Evolutionary conservation across 2,329 filamentous ascomycete genomes (phyloP).

Genomic region (Phialocephala sp.): DNA sequence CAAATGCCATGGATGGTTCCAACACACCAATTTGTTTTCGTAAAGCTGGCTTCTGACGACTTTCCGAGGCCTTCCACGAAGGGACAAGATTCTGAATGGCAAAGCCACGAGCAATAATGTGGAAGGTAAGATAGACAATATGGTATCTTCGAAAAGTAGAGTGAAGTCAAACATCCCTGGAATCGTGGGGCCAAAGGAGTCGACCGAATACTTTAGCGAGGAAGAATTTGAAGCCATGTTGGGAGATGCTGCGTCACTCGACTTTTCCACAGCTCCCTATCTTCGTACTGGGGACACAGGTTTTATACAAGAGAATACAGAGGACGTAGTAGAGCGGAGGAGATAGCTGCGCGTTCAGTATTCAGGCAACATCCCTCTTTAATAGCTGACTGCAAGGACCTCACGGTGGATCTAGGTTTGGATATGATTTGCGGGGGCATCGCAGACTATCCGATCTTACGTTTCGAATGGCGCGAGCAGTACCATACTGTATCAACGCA

Average conservation of each 20-base stretch:
- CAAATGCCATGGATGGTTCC: not conserved
- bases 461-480: not conserved
- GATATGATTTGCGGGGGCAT: not conserved
- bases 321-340: not conserved
- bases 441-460: not conserved
- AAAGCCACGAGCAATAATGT: conserved; percentile 29
- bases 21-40: conserved; percentile 34
- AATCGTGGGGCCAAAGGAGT: conserved; percentile 32
- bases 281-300: not conserved
- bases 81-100: conserved; percentile 28
- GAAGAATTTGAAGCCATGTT: conserved; percentile 23
- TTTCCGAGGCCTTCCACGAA: conserved; percentile 32
- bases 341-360: not conserved
- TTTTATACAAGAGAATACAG: not conserved
- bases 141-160: conserved; percentile 33
- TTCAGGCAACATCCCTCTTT: not conserved
- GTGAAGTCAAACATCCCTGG: conserved; percentile 38
- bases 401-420: not conserved
- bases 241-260: not conserved
- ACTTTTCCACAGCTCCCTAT: not conserved
- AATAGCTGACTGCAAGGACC: not conserved
- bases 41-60: conserved; percentile 32
- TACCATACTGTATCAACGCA: not conserved
- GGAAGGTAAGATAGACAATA: conserved; percentile 35
- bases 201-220: conserved; percentile 10